Conservation (phyloP, 2,329 filamentous ascomycete species). For the Verticillium tricorpus region DNA sequence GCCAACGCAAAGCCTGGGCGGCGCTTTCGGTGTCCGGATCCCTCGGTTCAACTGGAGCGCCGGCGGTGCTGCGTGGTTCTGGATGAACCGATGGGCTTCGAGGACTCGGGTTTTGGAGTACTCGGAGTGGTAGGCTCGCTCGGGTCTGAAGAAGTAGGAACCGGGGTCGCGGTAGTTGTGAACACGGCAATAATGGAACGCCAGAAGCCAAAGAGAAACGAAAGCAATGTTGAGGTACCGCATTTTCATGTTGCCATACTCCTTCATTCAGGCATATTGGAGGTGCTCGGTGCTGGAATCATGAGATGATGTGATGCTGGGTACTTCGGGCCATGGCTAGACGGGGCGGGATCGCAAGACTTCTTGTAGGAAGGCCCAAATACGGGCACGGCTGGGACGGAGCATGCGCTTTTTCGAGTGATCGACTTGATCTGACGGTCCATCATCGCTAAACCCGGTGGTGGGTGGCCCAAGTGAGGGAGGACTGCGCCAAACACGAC, state of each 20-base stretch:
- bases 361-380: neutral
- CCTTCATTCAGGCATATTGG: neutral
- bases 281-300: neutral
- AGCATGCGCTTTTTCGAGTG: neutral
- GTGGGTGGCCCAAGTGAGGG: neutral
- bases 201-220: neutral
- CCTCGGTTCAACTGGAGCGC: too few relatives aligned
- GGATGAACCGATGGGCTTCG: too few relatives aligned
- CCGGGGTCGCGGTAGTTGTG: neutral
- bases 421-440: neutral
- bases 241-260: neutral
- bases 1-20: conserved; percentile 22
- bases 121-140: too few relatives aligned
- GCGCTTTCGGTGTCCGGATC: too few relatives aligned
- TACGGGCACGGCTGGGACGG: neutral
- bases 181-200: neutral
- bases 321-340: neutral
- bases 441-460: neutral
- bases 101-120: too few relatives aligned
- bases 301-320: neutral
- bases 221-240: neutral
- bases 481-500: neutral
- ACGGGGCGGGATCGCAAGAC: neutral
- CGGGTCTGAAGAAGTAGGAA: neutral
- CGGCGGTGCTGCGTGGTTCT: too few relatives aligned